Evolutionary conservation across 768 basidiomycete genomes (phyloP), one percentile per base, ranked within the genome.

Genomic region (Tephrocybe sp.): DNA sequence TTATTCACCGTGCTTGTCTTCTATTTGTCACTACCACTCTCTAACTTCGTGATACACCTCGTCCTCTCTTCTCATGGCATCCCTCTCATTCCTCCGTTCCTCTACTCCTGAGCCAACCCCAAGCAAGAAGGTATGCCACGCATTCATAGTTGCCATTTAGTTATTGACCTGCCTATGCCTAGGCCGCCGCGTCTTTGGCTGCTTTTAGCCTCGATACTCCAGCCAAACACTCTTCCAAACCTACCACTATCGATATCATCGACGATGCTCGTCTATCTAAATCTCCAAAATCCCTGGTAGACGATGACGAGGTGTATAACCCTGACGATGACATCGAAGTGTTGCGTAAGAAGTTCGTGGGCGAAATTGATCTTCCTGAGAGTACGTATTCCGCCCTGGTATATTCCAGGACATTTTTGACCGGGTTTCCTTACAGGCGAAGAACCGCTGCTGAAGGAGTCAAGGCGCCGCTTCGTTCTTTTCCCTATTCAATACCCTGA

Each of bases 401-500:
- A 12, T 19, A 9, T 44, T 15, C 19, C 39, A n/a, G 26, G 16
- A 40, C n/a, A 18, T 13, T 52, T 54, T 27, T 56, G 24, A 61
- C 36, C 31, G 44, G 28, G 21, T 44, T 27, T 11, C 59, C 28
- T 15, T 16, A 21, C 9, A 86, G 81, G 74, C 46, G 82, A 89
- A 53, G 93, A 95, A 62, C 93, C 93, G 9, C 73, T 98, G 4
- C 72, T 96, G 38, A 87, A 82, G 62, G 83, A 83, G 52, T 85
- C 84, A 0, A 82, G 80, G 47, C 82, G 83, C 44, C 83, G 95
- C 21, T 96, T 97, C 58, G 92, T 95, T 3, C 74, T 98, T 15
- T 97, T 96, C 66, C 95, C 95, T 1, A 96, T 97, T 52, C 87
- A 94, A 63, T 97, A 94, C 61, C 79, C 84, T 53, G 92, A 96